Percentiles rank a stretch among this genome's conserved stretches.
phyloP scores from a whole-genome alignment of 2,329 filamentous ascomycete genomes.

The Lomentospora prolificans region DNA sequence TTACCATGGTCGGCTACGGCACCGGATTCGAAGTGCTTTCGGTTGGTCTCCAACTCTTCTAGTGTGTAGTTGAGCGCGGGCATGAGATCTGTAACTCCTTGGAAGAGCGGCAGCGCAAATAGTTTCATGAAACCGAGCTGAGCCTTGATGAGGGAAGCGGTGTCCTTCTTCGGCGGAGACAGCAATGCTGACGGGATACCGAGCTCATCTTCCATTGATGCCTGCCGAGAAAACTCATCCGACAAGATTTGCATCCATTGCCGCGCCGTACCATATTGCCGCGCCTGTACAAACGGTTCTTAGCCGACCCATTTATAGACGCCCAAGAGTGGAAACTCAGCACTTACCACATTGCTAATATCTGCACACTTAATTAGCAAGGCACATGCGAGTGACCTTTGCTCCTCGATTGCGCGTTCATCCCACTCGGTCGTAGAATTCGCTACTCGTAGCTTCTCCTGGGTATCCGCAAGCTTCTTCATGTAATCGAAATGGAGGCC shows the following conservation, averaged over 20 bases:
- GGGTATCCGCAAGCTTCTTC: constrained; percentile 71
- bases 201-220: constrained; percentile 80
- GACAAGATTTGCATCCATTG: constrained; percentile 92
- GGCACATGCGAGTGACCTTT: constrained; percentile 75
- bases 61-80: constrained; percentile 78
- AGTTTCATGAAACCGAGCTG: constrained; percentile 96
- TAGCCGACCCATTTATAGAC: not conserved
- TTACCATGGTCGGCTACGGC: constrained; percentile 11
- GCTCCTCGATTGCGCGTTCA: constrained; percentile 62
- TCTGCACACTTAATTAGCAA: constrained; percentile 96
- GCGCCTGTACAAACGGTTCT: constrained; percentile 48
- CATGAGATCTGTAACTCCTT: constrained; percentile 76
- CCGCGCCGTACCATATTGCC: constrained; percentile 70
- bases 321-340: not conserved
- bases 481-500: constrained; percentile 95
- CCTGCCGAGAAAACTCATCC: constrained; percentile 89
- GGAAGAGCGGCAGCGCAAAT: constrained; percentile 86
- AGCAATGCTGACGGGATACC: constrained; percentile 83
- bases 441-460: constrained; percentile 64
- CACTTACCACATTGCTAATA: constrained; percentile 90
- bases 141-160: constrained; percentile 71
- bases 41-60: constrained; percentile 45
- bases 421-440: constrained; percentile 61
- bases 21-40: constrained; percentile 15
- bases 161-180: constrained; percentile 72